Base-by-base conservation (phyloP, 306 rosid species). In the Quercus ilex region DNA sequence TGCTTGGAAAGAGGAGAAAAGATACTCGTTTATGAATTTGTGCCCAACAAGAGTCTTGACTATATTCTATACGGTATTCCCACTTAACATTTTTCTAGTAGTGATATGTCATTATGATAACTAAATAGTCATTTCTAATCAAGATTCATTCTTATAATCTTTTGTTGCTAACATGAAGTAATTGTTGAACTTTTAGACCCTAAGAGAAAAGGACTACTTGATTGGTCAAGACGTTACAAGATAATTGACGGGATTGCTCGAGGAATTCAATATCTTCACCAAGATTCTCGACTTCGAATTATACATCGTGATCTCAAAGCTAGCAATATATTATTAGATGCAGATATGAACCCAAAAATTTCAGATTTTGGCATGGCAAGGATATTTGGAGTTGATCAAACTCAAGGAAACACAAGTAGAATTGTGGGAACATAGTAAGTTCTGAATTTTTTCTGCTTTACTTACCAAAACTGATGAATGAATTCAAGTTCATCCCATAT, bases 21-120 rank as follows among this genome's bases (percentile, higher is more conserved):
- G 72, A 43, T 79, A 6, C 75, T 83, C 49, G 18, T 83, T 13
- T 83, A 83, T 38, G 83, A 83, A 74, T 38, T 30, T 41, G 68
- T 74, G 11, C 52, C 74, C 17, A 83, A 83, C 83, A 78, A 78
- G 69, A 83, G 86, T 41, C 86, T 83, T 23, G 86, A 78, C 55
- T 21, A 31, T 43, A 28, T 83, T 59, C 73, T 78, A 21, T 74
- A 8, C 4, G 85, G 85, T 82, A 0, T 46, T 0, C 1, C 52
- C 15, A 46, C 52, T 46, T 11, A 46, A 46, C 52, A 46, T 11
- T 0, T 46, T 0, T 46, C 52, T 46, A 46, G 0, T 46, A 46
- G 52, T 46, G 14, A 0, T 38, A 38, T 38, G 43, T 38, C 2
- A 38, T 0, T 46, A 46, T 46, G 52, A 46, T 46, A 46, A 11